A percentile compares a stretch with the other conserved stretches of the same genome.
phyloP scores from a whole-genome alignment of 495 filamentous ascomycete genomes.

The Clavariopsis aquatica region DNA sequence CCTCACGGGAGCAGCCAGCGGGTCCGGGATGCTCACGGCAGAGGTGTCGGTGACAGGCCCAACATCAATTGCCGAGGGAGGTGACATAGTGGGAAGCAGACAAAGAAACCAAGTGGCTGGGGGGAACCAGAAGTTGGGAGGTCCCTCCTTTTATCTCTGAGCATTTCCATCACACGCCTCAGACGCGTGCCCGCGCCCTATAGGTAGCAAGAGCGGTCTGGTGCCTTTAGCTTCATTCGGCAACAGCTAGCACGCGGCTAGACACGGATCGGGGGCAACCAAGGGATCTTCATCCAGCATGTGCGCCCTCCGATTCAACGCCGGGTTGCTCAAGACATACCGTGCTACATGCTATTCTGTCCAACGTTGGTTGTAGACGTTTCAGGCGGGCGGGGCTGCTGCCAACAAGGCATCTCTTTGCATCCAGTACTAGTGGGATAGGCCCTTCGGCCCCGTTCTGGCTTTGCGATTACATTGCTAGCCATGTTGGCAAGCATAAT shows the following conservation, averaged over 20 bases:
- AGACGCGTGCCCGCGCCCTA: background rate
- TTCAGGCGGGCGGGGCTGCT: no score
- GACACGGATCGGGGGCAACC: constrained; percentile 21
- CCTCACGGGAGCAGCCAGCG: constrained; percentile 56
- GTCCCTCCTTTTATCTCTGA: background rate
- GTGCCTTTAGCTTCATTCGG: no score
- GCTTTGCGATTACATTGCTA: no score
- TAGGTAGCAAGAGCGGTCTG: background rate
- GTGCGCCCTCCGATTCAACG: constrained; percentile 20
- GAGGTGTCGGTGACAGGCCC: constrained; percentile 33
- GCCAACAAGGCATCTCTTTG: no score
- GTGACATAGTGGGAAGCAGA: constrained; percentile 24
- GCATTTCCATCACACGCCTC: background rate
- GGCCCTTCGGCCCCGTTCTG: no score
- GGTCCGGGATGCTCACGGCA: constrained; percentile 51
- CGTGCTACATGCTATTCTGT: no score
- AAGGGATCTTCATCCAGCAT: constrained; percentile 3
- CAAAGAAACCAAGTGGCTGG: constrained; percentile 11
- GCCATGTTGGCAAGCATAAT: background rate
- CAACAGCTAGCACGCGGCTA: no score
- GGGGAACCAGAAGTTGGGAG: constrained; percentile 1
- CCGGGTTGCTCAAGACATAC: constrained; percentile 7
- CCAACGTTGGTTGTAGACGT: no score
- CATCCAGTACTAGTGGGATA: no score
- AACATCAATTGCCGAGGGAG: constrained; percentile 33